These are phyloP conservation scores for Dichomitus squalens DNA, from an alignment of 1,284 basidiomycete species.

Conservation along the genomic window DNA sequence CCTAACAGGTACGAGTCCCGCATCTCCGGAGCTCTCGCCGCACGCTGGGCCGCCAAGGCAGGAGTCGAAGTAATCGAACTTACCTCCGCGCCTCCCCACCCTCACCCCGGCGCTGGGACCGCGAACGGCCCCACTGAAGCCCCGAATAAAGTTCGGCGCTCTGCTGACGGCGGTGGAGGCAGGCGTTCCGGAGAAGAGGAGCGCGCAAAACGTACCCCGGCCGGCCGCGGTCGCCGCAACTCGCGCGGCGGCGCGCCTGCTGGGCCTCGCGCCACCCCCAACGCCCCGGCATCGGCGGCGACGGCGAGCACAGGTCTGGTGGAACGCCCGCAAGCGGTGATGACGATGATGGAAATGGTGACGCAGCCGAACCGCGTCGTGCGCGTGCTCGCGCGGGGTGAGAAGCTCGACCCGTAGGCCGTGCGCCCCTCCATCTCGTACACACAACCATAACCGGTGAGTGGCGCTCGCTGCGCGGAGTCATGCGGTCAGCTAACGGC, in stretches of 20 bases:
- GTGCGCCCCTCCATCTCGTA: background rate
- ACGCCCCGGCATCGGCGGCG: no score
- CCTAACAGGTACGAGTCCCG: conserved; percentile 65
- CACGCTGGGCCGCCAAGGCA: conserved; percentile 66
- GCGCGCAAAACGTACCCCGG: conserved; percentile 31
- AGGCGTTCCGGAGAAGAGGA: conserved; percentile 39
- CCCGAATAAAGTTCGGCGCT: conserved; percentile 27
- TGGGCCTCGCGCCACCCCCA: conserved; percentile 15
- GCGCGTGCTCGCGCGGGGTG: conserved; percentile 75
- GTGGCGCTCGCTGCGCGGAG: background rate
- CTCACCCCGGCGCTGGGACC: background rate
- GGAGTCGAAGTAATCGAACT: conserved; percentile 60
- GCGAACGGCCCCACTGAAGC: conserved; percentile 3
- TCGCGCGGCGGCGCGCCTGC: conserved; percentile 23
- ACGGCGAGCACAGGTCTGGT: conserved; percentile 49
- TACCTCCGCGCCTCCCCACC: conserved; percentile 36
- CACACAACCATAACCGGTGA: background rate
- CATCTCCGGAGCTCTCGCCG: conserved; percentile 60
- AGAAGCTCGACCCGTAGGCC: conserved; percentile 64
- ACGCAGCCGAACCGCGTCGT: conserved; percentile 72
- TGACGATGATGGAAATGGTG: conserved; percentile 75
- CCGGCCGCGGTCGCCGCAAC: conserved; percentile 31
- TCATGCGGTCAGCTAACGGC: background rate
- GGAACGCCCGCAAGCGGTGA: conserved; percentile 70
- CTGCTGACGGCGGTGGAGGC: conserved; percentile 31